These are phyloP conservation scores for Yamadazyma mexicana DNA, from an alignment of 1,139 yeast species.

Conservation along the genomic window DNA sequence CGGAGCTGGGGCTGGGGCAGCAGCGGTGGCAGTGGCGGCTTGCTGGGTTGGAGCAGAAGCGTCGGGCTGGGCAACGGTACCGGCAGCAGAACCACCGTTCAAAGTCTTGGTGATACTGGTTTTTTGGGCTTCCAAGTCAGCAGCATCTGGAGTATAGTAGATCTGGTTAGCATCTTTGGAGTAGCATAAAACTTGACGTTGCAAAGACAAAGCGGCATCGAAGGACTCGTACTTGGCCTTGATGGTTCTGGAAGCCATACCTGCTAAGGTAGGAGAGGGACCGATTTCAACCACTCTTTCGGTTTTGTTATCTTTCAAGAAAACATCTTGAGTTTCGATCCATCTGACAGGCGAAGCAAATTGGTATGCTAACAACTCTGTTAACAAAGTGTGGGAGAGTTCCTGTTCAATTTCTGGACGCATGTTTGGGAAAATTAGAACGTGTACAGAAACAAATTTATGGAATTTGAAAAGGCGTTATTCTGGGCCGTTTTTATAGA, in stretches of 20 bases:
- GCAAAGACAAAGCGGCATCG: constrained; percentile 95
- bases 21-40: constrained; percentile 25
- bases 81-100: constrained; percentile 15
- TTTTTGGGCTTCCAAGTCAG: constrained; percentile 49
- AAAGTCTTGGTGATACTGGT: constrained; percentile 21
- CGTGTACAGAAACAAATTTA: not conserved
- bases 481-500: constrained; percentile 1
- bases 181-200: constrained; percentile 95
- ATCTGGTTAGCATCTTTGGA: constrained; percentile 95
- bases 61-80: constrained; percentile 22
- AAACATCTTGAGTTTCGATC: constrained; percentile 99
- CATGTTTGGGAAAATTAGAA: constrained; percentile 44
- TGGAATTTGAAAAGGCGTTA: not conserved
- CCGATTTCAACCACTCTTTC: constrained; percentile 98
- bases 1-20: constrained; percentile 49
- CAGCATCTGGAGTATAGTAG: constrained; percentile 91
- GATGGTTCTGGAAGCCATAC: constrained; percentile 97
- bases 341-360: constrained; percentile 99
- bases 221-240: constrained; percentile 95
- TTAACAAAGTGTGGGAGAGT: constrained; percentile 88
- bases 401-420: constrained; percentile 98
- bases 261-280: constrained; percentile 97
- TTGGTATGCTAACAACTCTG: constrained; percentile 96
- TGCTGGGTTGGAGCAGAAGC: constrained; percentile 48
- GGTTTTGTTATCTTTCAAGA: constrained; percentile 88